phyloP scores from a whole-genome alignment of 768 basidiomycete species.

The Jaapia argillacea region DNA sequence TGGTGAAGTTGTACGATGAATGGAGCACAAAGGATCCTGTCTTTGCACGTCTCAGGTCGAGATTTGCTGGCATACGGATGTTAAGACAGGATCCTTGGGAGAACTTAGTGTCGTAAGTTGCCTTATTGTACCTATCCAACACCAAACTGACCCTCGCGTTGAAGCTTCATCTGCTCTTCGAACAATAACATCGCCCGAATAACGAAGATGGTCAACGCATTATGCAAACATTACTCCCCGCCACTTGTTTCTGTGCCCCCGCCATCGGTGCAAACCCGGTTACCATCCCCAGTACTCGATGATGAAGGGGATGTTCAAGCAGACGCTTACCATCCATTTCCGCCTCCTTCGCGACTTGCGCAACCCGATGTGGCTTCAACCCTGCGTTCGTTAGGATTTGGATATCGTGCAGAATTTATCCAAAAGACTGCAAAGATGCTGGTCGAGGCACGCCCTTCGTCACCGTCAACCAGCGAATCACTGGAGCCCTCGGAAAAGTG shows the following conservation, averaged over 20 bases:
- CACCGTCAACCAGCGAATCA: slow-evolving; percentile 2
- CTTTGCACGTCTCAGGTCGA: slow-evolving; percentile 51
- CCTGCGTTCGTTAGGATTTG: slow-evolving; percentile 84
- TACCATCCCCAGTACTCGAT: slow-evolving; percentile 10
- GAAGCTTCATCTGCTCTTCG: slow-evolving; percentile 93
- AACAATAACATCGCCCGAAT: slow-evolving; percentile 97
- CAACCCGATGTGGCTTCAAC: slow-evolving; percentile 43
- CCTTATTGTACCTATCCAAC: not conserved
- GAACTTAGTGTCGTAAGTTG: slow-evolving; percentile 80
- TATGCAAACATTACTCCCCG: slow-evolving; percentile 71
- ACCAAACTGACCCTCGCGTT: not conserved
- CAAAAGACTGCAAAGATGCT: slow-evolving; percentile 77
- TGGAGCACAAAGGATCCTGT: slow-evolving; percentile 73
- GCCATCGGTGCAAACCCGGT: slow-evolving; percentile 18
- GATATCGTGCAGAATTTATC: slow-evolving; percentile 90
- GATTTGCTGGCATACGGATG: slow-evolving; percentile 78
- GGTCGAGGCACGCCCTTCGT: slow-evolving; percentile 38
- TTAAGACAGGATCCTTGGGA: slow-evolving; percentile 95
- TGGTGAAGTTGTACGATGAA: slow-evolving; percentile 57
- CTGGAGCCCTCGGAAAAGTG: slow-evolving; percentile 49
- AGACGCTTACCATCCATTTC: slow-evolving; percentile 70
- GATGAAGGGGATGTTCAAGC: slow-evolving; percentile 1
- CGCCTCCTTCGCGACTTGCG: slow-evolving; percentile 61
- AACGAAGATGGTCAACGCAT: slow-evolving; percentile 81
- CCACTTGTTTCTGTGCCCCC: slow-evolving; percentile 43